phyloP scores from a whole-genome alignment of 257 asterid species.

The Nicotiana obtusifolia region DNA sequence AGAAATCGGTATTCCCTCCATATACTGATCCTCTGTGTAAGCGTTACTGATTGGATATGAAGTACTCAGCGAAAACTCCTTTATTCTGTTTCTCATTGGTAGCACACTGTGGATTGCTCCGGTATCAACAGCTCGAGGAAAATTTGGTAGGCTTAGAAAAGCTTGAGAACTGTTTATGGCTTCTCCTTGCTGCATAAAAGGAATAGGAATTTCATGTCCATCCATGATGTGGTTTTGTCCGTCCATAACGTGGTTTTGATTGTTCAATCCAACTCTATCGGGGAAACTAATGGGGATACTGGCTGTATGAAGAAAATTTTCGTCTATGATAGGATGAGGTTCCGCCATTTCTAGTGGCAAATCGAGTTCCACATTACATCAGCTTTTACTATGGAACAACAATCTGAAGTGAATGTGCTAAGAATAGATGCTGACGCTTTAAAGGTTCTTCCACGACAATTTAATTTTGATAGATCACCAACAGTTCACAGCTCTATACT shows the following conservation, averaged over 20 bases:
- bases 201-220: conserved; percentile 35
- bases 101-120: conserved; percentile 21
- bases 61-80: conserved; percentile 20
- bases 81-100: conserved; percentile 17
- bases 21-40: conserved; percentile 21
- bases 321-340: conserved; percentile 26
- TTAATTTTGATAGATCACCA: not conserved
- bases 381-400: conserved; percentile 1
- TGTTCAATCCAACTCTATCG: conserved; percentile 17
- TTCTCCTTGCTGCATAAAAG: conserved; percentile 32
- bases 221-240: conserved; percentile 26
- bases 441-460: not conserved
- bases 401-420: not conserved
- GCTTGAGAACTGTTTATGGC: conserved; percentile 25
- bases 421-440: not conserved
- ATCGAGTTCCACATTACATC: conserved; percentile 10
- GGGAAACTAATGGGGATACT: conserved; percentile 19
- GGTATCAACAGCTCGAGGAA: conserved; percentile 5
- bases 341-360: conserved; percentile 28
- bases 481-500: not conserved
- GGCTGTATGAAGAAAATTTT: conserved; percentile 25
- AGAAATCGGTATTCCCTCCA: conserved; percentile 33
- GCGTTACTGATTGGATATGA: conserved; percentile 22
- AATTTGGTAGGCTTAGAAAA: conserved; percentile 13
- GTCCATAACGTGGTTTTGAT: conserved; percentile 25